These are phyloP conservation scores for Puccinellia tenuiflora DNA, from an alignment of 176 grass and related monocot species.

Conservation along the genomic window DNA sequence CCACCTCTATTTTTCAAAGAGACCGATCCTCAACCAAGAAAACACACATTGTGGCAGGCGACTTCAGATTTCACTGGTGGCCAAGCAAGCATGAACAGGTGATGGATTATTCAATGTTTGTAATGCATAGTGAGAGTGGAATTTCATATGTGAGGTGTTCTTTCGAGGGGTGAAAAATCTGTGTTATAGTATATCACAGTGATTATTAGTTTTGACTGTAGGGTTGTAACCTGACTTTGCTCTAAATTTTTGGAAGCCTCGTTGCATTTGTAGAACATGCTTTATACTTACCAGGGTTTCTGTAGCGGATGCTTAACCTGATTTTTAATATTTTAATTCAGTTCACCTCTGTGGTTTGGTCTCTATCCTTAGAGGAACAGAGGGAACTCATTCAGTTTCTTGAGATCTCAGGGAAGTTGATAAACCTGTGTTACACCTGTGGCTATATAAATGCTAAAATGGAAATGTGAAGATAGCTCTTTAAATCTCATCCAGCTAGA, in stretches of 20 bases:
- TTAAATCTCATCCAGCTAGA: neutral
- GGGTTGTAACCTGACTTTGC: neutral
- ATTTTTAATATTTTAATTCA: neutral
- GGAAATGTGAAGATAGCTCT: neutral
- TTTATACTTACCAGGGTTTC: neutral
- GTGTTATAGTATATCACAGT: neutral
- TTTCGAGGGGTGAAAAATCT: neutral
- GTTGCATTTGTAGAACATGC: neutral
- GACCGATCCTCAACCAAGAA: conserved; percentile 98
- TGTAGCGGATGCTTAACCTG: neutral
- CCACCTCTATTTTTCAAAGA: conserved; percentile 95
- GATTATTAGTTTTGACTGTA: neutral
- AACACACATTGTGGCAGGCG: conserved; percentile 91
- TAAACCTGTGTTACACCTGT: neutral
- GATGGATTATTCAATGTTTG: conserved; percentile 8
- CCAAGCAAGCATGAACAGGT: conserved; percentile 87
- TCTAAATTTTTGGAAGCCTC: neutral
- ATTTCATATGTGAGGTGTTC: neutral
- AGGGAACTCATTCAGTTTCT: neutral
- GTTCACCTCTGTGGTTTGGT: neutral
- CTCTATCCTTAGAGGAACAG: neutral
- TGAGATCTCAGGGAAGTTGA: neutral
- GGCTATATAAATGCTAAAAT: neutral
- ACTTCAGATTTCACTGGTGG: conserved; percentile 95
- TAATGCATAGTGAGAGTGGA: neutral